Conservation (phyloP, 257 asterid genomes). For the Verbena officinalis region DNA sequence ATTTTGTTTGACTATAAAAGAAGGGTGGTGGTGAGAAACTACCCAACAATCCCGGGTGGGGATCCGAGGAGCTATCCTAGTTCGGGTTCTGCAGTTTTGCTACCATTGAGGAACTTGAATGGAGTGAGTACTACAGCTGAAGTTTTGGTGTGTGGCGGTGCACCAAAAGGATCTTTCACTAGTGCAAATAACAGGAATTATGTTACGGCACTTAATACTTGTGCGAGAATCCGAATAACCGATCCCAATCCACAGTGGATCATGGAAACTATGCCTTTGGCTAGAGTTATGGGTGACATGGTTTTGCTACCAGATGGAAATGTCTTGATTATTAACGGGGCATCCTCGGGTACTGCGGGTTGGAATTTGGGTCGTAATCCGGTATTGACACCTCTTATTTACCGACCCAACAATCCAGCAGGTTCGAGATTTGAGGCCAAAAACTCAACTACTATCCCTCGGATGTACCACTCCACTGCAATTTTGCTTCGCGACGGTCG, state of each 20-base stretch:
- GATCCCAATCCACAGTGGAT: conserved; percentile 49
- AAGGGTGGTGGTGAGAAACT: conserved; percentile 27
- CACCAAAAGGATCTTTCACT: conserved; percentile 48
- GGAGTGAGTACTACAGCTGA: conserved; percentile 26
- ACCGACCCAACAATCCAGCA: background rate
- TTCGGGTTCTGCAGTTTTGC: conserved; percentile 62
- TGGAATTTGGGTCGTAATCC: conserved; percentile 60
- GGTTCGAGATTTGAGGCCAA: conserved; percentile 25
- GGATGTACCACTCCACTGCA: conserved; percentile 34
- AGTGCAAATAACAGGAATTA: conserved; percentile 37
- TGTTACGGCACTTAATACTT: conserved; percentile 44
- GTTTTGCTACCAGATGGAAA: conserved; percentile 45
- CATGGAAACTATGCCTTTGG: conserved; percentile 54
- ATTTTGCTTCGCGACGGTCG: background rate
- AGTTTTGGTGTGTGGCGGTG: conserved; percentile 60
- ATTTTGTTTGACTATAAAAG: conserved; percentile 38
- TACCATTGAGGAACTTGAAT: conserved; percentile 46
- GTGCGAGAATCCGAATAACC: conserved; percentile 49
- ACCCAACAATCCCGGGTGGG: conserved; percentile 50
- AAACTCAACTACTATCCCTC: conserved; percentile 22
- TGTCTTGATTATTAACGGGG: conserved; percentile 59
- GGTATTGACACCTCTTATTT: conserved; percentile 31
- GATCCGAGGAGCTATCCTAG: conserved; percentile 70
- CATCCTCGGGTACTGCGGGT: conserved; percentile 46
- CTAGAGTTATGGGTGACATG: conserved; percentile 69